Conservation (phyloP, 345 rosid species). For the Jatropha curcas region DNA sequence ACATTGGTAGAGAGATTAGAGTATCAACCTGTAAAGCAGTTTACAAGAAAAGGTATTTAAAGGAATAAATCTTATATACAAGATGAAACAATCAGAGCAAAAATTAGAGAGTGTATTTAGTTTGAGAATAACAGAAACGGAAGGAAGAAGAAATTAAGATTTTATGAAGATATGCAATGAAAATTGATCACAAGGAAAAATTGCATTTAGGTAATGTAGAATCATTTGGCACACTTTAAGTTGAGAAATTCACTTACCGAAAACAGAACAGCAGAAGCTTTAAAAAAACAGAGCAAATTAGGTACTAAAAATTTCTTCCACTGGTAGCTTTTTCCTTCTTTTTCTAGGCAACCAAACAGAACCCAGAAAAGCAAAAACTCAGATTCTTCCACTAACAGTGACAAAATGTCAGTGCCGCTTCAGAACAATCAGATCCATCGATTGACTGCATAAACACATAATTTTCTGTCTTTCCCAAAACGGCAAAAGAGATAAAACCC, state of each 20-base stretch:
- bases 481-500: neutral
- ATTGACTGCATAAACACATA: neutral
- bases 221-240: neutral
- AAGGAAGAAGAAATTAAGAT: neutral
- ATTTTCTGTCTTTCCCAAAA: neutral
- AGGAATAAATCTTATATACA: neutral
- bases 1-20: slow-evolving; percentile 6
- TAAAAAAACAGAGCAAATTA: neutral
- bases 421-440: slow-evolving; percentile 11
- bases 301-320: neutral
- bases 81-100: neutral
- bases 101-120: neutral
- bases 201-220: neutral
- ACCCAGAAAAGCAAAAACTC: slow-evolving; percentile 9
- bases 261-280: neutral
- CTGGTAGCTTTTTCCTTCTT: neutral
- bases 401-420: neutral
- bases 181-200: neutral
- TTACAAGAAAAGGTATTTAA: too few species aligned
- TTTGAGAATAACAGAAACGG: neutral
- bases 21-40: neutral
- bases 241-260: slow-evolving; percentile 7
- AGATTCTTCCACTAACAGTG: neutral
- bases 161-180: neutral
- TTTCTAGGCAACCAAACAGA: slow-evolving; percentile 5